Evolutionary conservation across 805 yeast species (phyloP), one percentile per base, ranked within the genome.

Genomic region (Saccharomycopsis malanga): DNA sequence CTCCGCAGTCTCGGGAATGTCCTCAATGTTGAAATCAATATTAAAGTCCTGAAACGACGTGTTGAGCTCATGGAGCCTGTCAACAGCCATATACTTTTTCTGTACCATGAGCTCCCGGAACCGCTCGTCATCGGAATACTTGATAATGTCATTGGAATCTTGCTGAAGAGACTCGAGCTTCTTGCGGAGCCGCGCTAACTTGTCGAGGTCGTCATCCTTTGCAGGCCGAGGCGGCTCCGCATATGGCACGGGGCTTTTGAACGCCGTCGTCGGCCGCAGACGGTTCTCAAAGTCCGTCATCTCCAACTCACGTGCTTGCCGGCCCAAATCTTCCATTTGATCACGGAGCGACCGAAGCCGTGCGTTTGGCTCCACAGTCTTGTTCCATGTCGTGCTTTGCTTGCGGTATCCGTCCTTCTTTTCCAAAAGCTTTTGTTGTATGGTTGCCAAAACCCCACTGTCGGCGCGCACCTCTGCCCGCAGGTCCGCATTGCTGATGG

Each of bases 301-400:
- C 61, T 91, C 97, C 49, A 91, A 70, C 57, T 83, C 85, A 51
- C 94, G 69, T 0, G 96, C 96, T 67, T 86, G 85, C 41, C 76
- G 74, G 59, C 86, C 95, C 45, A 89, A 71, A 53, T 77, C 81
- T 50, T 85, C 94, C 95, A 87, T 87, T 59, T 82, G 76, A 56
- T 82, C 86, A 46, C 96, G 71, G 56, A 89, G 69, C 38, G 77
- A 81, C 51, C 93, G 72, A 44, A 88, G 65, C 54, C 91, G 70
- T 2, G 83, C 74, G 56, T 83, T 83, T 3, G 96, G 95, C 59
- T 86, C 95, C 23, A 81, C 74, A 24, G 72, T 69, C 4, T 73
- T 59, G 42, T 77, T 78, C 65, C 67, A 73, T 54, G 61, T 30
- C 23, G 39, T 48, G 34, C 54, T 51, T 29, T 51, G 53, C 25